phyloP scores from a whole-genome alignment of 1,284 basidiomycete species.

The Tilletia caries region DNA sequence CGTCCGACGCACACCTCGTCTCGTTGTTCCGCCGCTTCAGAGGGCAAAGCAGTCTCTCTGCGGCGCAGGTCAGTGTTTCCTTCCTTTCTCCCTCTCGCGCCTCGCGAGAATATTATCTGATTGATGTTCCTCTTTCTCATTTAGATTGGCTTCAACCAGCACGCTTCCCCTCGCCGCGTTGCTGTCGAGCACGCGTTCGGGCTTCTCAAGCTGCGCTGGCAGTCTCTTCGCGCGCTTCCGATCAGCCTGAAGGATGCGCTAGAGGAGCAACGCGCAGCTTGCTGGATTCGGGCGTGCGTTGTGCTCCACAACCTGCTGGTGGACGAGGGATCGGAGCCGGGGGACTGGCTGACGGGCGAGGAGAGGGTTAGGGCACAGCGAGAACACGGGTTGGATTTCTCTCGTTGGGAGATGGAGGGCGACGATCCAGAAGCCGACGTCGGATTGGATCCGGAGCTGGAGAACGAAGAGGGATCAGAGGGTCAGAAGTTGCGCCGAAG shows the following conservation, averaged over 20 bases:
- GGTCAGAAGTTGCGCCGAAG: background rate
- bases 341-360: background rate
- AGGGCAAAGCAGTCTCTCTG: background rate
- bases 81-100: background rate
- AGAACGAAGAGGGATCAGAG: background rate
- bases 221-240: background rate
- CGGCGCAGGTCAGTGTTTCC: background rate
- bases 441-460: background rate
- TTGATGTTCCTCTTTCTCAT: background rate
- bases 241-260: background rate
- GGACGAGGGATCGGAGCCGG: background rate
- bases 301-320: background rate
- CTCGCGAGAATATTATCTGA: background rate
- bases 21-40: background rate
- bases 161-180: background rate
- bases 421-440: background rate
- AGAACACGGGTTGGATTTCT: background rate
- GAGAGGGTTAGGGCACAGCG: background rate
- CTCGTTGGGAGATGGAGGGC: background rate
- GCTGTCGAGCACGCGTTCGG: slow-evolving; percentile 4
- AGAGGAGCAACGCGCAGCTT: background rate
- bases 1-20: background rate
- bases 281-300: slow-evolving; percentile 2
- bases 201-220: background rate
- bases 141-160: background rate